phyloP scores from a whole-genome alignment of 2,329 filamentous ascomycete genomes.

The Cyphellophora europaea region DNA sequence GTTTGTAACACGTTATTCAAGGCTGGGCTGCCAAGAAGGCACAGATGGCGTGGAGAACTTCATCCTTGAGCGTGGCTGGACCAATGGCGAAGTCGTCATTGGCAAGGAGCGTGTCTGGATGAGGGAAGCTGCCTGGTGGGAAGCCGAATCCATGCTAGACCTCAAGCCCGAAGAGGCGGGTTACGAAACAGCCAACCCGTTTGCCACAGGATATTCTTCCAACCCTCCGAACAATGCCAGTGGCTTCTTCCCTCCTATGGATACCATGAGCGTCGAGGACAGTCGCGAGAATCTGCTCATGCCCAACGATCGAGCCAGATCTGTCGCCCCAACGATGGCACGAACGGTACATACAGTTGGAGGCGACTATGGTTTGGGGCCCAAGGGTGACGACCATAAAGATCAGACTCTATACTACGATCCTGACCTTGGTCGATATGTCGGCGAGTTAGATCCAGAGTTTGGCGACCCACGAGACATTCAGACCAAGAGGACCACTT shows the following conservation, averaged over 20 bases:
- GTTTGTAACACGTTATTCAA: constrained; percentile 72
- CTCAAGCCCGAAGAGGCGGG: constrained; percentile 56
- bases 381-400: constrained; percentile 71
- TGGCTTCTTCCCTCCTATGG: constrained; percentile 59
- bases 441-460: constrained; percentile 65
- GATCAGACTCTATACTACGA: constrained; percentile 65
- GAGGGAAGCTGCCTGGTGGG: constrained; percentile 91
- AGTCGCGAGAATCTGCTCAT: constrained; percentile 66
- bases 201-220: constrained; percentile 63
- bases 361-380: constrained; percentile 84
- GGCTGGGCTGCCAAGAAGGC: constrained; percentile 80
- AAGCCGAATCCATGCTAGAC: constrained; percentile 92
- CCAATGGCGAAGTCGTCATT: constrained; percentile 89
- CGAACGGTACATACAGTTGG: constrained; percentile 45
- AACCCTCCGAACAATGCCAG: constrained; percentile 43
- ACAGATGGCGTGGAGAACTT: constrained; percentile 89
- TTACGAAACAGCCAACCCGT: constrained; percentile 29
- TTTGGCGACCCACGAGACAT: constrained; percentile 68
- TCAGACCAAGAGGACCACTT: constrained; percentile 56
- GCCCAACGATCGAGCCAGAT: constrained; percentile 43
- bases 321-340: constrained; percentile 51
- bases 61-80: constrained; percentile 93
- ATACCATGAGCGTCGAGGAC: constrained; percentile 53
- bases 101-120: constrained; percentile 93
- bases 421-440: constrained; percentile 54